A percentile compares a stretch with the other conserved stretches of the same genome.
Evolutionary conservation across 345 rosid genomes (phyloP).

Genomic region (Cardiospermum halicacabum): DNA sequence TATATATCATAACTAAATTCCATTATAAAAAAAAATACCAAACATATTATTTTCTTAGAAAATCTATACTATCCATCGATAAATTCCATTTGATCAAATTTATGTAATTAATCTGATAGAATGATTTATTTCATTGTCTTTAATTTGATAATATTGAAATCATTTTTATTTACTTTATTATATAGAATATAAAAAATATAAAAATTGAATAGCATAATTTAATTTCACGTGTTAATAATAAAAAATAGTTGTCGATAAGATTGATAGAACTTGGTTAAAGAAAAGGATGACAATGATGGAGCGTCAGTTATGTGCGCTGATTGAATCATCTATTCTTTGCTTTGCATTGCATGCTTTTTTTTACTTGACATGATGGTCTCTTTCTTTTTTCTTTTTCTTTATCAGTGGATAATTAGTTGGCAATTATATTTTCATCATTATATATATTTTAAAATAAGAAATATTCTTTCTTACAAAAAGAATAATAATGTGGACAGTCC

Average conservation of each 20-base stretch:
- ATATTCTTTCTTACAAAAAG: not conserved
- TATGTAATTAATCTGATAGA: too few species aligned
- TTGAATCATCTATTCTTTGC: conserved; percentile 32
- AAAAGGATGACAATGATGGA: conserved; percentile 15
- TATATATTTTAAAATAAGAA: conserved; percentile 3
- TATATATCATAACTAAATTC: too few species aligned
- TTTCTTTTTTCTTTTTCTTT: too few species aligned
- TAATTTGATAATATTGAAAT: too few species aligned
- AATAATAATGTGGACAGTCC: conserved; percentile 24
- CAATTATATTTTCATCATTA: conserved; percentile 57
- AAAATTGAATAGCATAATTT: too few species aligned
- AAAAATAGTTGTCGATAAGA: not conserved
- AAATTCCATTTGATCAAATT: too few species aligned
- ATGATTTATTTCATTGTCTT: too few species aligned
- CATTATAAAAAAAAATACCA: too few species aligned
- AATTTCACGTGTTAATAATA: not conserved
- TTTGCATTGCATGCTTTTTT: conserved; percentile 43
- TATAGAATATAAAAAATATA: too few species aligned
- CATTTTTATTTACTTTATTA: too few species aligned
- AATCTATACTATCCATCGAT: too few species aligned
- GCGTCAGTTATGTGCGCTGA: conserved; percentile 28
- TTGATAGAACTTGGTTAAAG: not conserved
- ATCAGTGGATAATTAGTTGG: conserved; percentile 67
- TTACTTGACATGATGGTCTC: conserved; percentile 52
- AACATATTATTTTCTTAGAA: too few species aligned